phyloP scores from a whole-genome alignment of 2,329 filamentous ascomycete species.

The Fusarium lyarnte region DNA sequence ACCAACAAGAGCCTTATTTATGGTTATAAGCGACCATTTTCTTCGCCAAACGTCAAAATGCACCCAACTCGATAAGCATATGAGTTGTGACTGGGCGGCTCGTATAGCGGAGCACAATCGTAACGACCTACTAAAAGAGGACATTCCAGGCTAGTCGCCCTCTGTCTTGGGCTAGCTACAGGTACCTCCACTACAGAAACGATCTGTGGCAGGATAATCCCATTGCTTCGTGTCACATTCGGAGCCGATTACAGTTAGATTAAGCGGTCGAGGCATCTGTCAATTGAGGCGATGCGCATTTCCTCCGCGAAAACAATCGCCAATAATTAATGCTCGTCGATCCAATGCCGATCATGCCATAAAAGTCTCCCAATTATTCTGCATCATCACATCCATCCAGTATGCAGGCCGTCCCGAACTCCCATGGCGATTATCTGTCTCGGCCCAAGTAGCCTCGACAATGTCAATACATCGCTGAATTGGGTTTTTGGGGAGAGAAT shows the following conservation, averaged over 20 bases:
- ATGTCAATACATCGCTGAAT: background rate
- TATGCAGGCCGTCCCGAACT: background rate
- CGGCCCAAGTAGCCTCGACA: background rate
- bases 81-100: background rate
- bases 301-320: accelerated
- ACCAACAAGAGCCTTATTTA: background rate
- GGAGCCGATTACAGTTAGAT: background rate
- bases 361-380: background rate
- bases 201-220: background rate
- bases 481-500: background rate
- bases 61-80: background rate
- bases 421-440: background rate
- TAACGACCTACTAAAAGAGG: background rate
- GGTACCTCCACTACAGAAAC: accelerated
- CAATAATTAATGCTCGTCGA: accelerated
- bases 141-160: background rate
- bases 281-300: background rate
- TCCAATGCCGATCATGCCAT: background rate
- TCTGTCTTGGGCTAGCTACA: background rate
- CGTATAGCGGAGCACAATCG: background rate
- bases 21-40: accelerated
- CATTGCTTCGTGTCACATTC: background rate
- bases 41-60: accelerated
- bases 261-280: background rate
- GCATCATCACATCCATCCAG: background rate